Evolutionary conservation across 2,329 filamentous ascomycete species (phyloP), one percentile per base, ranked within the genome.

Genomic region (Penicillium sp.): DNA sequence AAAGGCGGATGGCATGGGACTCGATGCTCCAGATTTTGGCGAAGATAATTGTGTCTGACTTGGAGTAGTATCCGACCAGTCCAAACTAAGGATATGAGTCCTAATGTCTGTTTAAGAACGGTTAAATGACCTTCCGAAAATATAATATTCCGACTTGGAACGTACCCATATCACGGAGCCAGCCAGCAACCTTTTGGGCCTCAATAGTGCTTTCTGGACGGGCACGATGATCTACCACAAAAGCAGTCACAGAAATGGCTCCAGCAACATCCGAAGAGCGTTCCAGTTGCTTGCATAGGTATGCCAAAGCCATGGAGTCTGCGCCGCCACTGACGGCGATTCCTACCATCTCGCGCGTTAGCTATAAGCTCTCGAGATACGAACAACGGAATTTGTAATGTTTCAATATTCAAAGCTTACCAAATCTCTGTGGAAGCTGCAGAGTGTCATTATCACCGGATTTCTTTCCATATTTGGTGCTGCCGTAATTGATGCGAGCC

Each of bases 231-330:
- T 87, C 83, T 13, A 87, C 81, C 35, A 87, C 80, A 62, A 86
- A 84, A 0, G 79, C 83, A 42, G 77, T 78, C 21, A 82, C 75
- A 15, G 68, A 71, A 41, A 48, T 59, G 16, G 55, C 55, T 13
- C 60, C 61, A 37, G 61, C 49, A 16, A 63, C 53, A 25, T 54
- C 60, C 6, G 63, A 56, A 16, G 52, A 55, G 32, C 53, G 82
- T 65, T 72, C 67, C 56, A 75, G 60, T 44, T 77, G 72, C 46
- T 79, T 80, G 68, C 89, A 90, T 35, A 97, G 81, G 57, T 80
- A 86, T 52, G 91, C 91, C 57, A 99, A 79, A 29, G 93, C 93
- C 92, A 97, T 99, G n/a, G 93, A 97, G 73, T 99, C 94, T 38
- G 94, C 89, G 8, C 94, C 94, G 25, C 94, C 94, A 68, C 92